Conservation (phyloP, 805 yeast species). For the Wickerhamiella kurtzmanii region DNA sequence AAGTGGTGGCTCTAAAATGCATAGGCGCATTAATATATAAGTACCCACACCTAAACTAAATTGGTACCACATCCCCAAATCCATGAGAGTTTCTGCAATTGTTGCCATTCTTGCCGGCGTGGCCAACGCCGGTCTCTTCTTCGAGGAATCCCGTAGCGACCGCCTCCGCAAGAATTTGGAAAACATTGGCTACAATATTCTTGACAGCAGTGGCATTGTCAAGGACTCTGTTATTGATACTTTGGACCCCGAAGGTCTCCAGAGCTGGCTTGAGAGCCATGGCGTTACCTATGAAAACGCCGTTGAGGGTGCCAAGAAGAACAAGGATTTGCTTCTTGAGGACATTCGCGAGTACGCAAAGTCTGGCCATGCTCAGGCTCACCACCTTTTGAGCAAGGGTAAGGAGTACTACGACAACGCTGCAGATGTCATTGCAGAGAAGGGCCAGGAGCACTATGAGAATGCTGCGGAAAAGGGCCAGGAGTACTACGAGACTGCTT, state of each 20-base stretch:
- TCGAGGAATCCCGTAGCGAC: conserved; percentile 12
- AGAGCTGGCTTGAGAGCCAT: conserved; percentile 32
- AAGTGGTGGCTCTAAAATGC: not conserved
- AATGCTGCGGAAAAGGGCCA: conserved; percentile 4
- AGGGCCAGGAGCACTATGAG: too few species aligned
- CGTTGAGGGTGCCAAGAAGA: conserved; percentile 21
- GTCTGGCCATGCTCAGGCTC: conserved; percentile 9
- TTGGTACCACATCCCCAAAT: not conserved
- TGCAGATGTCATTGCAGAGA: not conserved
- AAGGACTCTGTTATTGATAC: conserved; percentile 28
- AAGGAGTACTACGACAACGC: conserved; percentile 13
- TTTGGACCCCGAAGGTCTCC: conserved; percentile 32
- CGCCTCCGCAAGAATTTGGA: conserved; percentile 24
- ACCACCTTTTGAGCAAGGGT: conserved; percentile 15
- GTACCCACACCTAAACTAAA: too few species aligned
- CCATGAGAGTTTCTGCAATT: not conserved
- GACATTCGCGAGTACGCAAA: conserved; percentile 18
- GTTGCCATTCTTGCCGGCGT: conserved; percentile 2
- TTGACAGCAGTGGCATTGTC: conserved; percentile 28
- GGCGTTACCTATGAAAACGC: conserved; percentile 19
- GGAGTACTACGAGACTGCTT: conserved; percentile 8
- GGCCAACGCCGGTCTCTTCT: conserved; percentile 11
- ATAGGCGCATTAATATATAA: too few species aligned
- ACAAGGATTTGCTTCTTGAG: conserved; percentile 23
- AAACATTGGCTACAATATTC: conserved; percentile 24